Conservation (phyloP, 495 filamentous ascomycete genomes). For the Geopyxis carbonaria region DNA sequence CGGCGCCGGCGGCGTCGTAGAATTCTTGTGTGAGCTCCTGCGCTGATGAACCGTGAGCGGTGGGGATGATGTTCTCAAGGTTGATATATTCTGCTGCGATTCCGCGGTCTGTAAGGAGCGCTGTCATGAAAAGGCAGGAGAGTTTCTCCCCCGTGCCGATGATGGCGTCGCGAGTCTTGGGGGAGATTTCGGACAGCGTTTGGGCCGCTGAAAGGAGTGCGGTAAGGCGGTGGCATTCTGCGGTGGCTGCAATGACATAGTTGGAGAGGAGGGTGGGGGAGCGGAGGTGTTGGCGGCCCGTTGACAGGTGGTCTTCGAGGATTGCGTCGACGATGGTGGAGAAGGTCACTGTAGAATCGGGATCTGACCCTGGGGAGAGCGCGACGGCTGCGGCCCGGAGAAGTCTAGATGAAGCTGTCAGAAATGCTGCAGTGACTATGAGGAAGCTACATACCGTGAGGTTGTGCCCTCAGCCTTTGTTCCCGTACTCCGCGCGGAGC, state of each 20-base stretch:
- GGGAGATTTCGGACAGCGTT: conserved; percentile 49
- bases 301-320: conserved; percentile 53
- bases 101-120: conserved; percentile 59
- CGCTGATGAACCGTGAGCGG: conserved; percentile 51
- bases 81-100: conserved; percentile 79
- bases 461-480: conserved; percentile 92
- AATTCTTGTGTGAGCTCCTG: conserved; percentile 59
- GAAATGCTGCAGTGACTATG: not conserved
- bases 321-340: conserved; percentile 57
- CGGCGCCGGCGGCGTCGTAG: conserved; percentile 50
- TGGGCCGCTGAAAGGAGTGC: conserved; percentile 42
- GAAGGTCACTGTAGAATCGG: conserved; percentile 40
- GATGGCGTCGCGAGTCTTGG: conserved; percentile 70
- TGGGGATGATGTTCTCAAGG: conserved; percentile 29
- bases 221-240: conserved; percentile 49
- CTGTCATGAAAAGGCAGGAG: conserved; percentile 72
- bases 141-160: conserved; percentile 89
- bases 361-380: conserved; percentile 38
- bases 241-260: conserved; percentile 45
- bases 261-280: conserved; percentile 40
- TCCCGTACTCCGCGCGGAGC: conserved; percentile 78
- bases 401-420: conserved; percentile 38
- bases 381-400: conserved; percentile 54
- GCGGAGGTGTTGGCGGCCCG: conserved; percentile 45
- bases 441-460: conserved; percentile 54